These are phyloP conservation scores for Fusarium sp. DNA, from an alignment of 2,329 filamentous ascomycete species.

Conservation along the genomic window DNA sequence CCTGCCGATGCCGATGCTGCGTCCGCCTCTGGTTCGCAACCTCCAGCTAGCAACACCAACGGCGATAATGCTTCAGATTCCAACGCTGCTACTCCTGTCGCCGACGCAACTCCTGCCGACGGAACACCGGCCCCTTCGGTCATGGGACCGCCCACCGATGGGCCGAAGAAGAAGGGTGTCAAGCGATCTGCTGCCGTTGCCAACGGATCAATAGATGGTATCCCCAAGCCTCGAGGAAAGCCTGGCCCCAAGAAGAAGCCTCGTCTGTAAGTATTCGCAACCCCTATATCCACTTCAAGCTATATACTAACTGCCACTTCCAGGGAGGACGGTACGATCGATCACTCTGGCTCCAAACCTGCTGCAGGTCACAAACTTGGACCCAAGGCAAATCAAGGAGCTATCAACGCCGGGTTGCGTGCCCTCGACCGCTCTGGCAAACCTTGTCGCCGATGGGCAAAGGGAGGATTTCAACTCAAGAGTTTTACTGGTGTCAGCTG, in stretches of 20 bases:
- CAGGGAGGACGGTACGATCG: conserved; percentile 74
- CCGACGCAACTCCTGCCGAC: conserved; percentile 60
- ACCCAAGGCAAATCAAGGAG: conserved; percentile 95
- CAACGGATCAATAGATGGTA: conserved; percentile 72
- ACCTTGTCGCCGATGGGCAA: conserved; percentile 92
- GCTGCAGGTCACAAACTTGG: conserved; percentile 83
- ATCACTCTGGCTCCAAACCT: conserved; percentile 65
- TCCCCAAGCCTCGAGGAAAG: conserved; percentile 82
- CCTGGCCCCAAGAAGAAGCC: conserved; percentile 98
- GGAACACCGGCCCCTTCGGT: conserved; percentile 67
- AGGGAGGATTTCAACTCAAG: conserved; percentile 85
- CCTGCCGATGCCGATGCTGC: conserved; percentile 58
- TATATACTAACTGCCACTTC: conserved; percentile 48
- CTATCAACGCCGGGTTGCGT: conserved; percentile 95
- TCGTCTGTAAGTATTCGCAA: conserved; percentile 78
- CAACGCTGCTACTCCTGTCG: conserved; percentile 69
- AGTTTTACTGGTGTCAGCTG: conserved; percentile 91
- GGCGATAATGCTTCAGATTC: conserved; percentile 71
- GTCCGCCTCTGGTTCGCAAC: conserved; percentile 50
- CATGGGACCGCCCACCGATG: conserved; percentile 72
- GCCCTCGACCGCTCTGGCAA: conserved; percentile 93
- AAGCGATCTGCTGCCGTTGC: conserved; percentile 76
- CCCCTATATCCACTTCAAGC: background rate
- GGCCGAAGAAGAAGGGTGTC: conserved; percentile 79
- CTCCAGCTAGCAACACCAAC: conserved; percentile 57